These are phyloP conservation scores for Jamesozyma spencerorum DNA, from an alignment of 805 yeast genomes.

Conservation along the genomic window DNA sequence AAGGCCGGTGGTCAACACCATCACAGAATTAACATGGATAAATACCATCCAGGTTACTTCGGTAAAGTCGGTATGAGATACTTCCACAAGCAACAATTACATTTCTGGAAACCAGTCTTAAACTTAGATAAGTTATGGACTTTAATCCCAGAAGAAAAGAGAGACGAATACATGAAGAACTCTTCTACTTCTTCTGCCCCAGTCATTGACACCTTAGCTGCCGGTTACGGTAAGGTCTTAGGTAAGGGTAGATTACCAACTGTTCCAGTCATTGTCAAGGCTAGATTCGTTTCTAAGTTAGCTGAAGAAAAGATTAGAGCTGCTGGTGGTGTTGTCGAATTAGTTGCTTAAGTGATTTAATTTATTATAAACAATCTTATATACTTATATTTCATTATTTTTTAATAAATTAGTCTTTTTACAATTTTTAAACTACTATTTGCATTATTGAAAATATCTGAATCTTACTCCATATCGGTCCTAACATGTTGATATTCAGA, in stretches of 20 bases:
- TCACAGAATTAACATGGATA: constrained; percentile 99
- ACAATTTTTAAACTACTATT: neutral
- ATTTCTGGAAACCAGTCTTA: constrained; percentile 95
- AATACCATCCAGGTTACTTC: constrained; percentile 99
- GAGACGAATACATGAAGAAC: constrained; percentile 83
- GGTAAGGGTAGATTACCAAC: constrained; percentile 98
- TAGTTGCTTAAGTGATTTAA: constrained; percentile 68
- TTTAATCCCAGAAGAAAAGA: constrained; percentile 84
- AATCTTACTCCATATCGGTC: too few species aligned
- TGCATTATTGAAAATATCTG: neutral
- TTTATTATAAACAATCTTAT: constrained; percentile 6
- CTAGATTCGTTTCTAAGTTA: constrained; percentile 97
- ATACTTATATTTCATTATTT: neutral
- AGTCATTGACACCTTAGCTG: constrained; percentile 97
- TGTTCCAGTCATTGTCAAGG: constrained; percentile 98
- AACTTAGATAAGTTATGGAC: constrained; percentile 99
- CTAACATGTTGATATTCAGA: too few species aligned
- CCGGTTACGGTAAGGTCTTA: constrained; percentile 99
- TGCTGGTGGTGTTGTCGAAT: constrained; percentile 99
- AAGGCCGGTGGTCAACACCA: constrained; percentile 99
- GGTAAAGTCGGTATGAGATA: constrained; percentile 99
- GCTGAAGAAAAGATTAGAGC: constrained; percentile 99
- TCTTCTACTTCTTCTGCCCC: constrained; percentile 89
- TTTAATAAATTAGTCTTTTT: neutral
- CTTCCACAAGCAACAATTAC: constrained; percentile 92